Base-by-base conservation (phyloP, 2,329 filamentous ascomycete genomes). In the Hypoxylon sp. region DNA sequence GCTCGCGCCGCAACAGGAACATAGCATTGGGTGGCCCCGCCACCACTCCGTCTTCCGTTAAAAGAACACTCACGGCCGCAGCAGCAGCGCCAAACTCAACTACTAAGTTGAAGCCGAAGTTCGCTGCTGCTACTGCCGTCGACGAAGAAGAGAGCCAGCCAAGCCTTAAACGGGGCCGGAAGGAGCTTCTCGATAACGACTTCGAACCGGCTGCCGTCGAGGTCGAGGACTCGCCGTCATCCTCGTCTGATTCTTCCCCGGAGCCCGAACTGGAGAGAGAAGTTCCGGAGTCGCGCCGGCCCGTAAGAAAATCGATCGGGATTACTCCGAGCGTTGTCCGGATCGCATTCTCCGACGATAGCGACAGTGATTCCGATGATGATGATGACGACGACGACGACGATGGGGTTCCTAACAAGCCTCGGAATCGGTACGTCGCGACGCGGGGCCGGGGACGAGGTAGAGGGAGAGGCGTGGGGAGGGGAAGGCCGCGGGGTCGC, bases 101-200 rank as follows among this genome's bases (percentile, higher is more conserved):
- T 5, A 49, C 64, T 19, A 41, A 50, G 15, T 34, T 56, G 15
- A 28, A 22, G 24, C 28, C 13, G 11, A 28, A 56, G 15, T 5
- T 46, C 11, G 53, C 56, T 1, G 47, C 56, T 0, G 50, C 37
- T 4, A n/a, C n/a, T n/a, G n/a, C n/a, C n/a, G n/a, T n/a, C n/a
- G n/a, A n/a, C n/a, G n/a, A n/a, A n/a, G 67, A 62, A n/a, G 64
- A 68, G 39, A 17, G 46, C 34, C 11, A 20, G 11, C 60, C 57
- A 15, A 55, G 50, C n/a, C 28, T 66, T 6, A 70, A 59, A 50
- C 49, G 32, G 13, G 70, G 70, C 15, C 72, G 68, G 10, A 52
- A 59, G 11, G 70, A 73, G 48, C 53, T 71, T 10, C 11, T 65
- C 5, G 72, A 73, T 32, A 59, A 70, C 37, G 67, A 73, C 26